phyloP scores from a whole-genome alignment of 805 yeast genomes.

The Candida khao-thaluensis region DNA sequence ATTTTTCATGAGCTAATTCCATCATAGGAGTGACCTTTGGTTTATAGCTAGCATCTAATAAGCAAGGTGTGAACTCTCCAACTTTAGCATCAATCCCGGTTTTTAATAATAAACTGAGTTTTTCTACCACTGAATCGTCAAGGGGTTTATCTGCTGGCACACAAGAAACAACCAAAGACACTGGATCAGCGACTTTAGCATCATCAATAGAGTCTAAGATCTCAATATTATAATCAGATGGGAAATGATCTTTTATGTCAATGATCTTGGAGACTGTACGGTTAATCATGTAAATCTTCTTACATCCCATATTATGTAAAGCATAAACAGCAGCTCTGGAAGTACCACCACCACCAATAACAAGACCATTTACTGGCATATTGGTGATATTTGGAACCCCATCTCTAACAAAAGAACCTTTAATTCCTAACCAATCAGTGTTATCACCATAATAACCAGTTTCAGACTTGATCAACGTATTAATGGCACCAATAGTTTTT shows the following conservation, averaged over 20 bases:
- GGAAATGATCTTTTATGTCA: conserved; percentile 61
- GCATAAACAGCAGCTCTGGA: conserved; percentile 94
- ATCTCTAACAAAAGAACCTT: conserved; percentile 57
- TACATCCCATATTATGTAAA: conserved; percentile 72
- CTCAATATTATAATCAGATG: conserved; percentile 55
- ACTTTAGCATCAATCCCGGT: conserved; percentile 33
- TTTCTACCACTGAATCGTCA: conserved; percentile 48
- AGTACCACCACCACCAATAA: conserved; percentile 98
- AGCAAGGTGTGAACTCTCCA: conserved; percentile 47
- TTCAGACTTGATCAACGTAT: conserved; percentile 62
- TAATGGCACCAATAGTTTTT: conserved; percentile 84
- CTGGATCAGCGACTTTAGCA: conserved; percentile 43
- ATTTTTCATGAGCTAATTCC: conserved; percentile 63
- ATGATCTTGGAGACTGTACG: conserved; percentile 69
- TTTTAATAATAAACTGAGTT: conserved; percentile 47
- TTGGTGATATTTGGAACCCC: conserved; percentile 54
- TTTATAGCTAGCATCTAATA: conserved; percentile 93
- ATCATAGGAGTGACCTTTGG: conserved; percentile 85
- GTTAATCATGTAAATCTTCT: conserved; percentile 73
- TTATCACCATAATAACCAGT: conserved; percentile 73
- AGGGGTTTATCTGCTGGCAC: conserved; percentile 80
- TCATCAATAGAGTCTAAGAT: conserved; percentile 51
- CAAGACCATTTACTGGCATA: conserved; percentile 56
- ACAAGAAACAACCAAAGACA: conserved; percentile 71
- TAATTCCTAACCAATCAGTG: conserved; percentile 94